These are phyloP conservation scores for Verticillium albo-atrum DNA, from an alignment of 2,329 filamentous ascomycete species.

Conservation along the genomic window DNA sequence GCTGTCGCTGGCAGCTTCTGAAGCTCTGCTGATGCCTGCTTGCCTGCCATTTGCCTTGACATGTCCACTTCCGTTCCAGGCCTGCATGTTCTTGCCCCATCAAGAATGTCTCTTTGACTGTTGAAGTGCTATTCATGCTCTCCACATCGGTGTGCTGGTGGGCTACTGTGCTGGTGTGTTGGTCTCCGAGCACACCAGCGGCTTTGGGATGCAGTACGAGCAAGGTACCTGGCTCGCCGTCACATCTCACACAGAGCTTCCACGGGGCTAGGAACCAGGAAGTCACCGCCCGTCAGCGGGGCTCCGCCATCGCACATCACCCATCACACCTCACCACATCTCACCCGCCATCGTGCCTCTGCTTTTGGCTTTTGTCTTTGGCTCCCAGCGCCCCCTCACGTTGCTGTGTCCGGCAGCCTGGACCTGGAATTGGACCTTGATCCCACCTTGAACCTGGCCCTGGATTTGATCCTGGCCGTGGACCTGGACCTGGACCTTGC, in stretches of 20 bases:
- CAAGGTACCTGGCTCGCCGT: background rate
- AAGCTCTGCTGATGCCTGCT: background rate
- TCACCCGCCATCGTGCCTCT: background rate
- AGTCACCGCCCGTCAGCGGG: background rate
- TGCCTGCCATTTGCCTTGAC: background rate
- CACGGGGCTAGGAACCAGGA: background rate
- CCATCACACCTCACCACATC: background rate
- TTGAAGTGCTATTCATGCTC: background rate
- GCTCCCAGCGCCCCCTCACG: background rate
- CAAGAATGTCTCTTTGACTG: background rate
- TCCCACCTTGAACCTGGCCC: background rate
- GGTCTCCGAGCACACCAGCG: background rate
- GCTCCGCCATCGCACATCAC: background rate
- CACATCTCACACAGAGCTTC: background rate
- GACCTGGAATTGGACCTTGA: background rate
- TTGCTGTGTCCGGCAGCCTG: background rate
- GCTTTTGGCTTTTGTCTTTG: background rate
- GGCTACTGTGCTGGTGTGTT: background rate
- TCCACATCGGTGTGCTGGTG: background rate
- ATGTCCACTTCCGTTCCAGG: background rate
- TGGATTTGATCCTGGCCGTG: background rate
- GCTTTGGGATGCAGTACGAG: background rate
- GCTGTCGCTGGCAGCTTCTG: background rate
- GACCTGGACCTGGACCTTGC: too few relatives aligned
- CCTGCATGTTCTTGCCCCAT: background rate